A percentile compares a stretch with the other conserved stretches of the same genome.
Evolutionary conservation across 1,284 basidiomycete species (phyloP).

Genomic region (Anthracocystis setariae): DNA sequence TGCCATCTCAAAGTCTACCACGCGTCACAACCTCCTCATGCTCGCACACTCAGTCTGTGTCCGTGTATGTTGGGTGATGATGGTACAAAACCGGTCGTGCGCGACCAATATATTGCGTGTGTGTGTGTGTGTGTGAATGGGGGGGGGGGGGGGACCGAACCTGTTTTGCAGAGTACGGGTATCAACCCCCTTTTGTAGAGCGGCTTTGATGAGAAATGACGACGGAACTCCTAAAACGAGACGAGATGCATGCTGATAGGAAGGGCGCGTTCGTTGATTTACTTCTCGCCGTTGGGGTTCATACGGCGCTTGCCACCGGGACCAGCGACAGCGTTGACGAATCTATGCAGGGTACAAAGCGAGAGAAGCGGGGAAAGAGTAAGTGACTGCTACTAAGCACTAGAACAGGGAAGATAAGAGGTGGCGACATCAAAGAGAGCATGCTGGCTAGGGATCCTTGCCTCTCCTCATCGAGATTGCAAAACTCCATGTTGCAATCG

Average conservation of each 20-base stretch:
- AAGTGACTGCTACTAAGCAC: background rate
- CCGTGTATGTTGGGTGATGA: background rate
- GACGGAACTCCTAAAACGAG: slow-evolving; percentile 16
- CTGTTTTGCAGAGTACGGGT: background rate
- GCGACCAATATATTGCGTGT: slow-evolving; percentile 9
- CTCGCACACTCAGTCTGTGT: no score
- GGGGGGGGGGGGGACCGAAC: no score
- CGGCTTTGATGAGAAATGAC: slow-evolving; percentile 6
- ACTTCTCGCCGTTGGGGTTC: slow-evolving; percentile 70
- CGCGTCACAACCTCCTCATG: background rate
- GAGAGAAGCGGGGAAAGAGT: background rate
- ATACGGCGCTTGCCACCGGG: slow-evolving; percentile 94
- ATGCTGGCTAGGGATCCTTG: background rate
- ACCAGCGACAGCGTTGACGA: slow-evolving; percentile 91
- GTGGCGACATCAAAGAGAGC: slow-evolving; percentile 5
- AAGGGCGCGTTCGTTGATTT: slow-evolving; percentile 7
- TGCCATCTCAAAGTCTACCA: no score
- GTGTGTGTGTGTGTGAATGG: slow-evolving; percentile 11
- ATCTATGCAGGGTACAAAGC: slow-evolving; percentile 71
- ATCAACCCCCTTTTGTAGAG: slow-evolving; percentile 6
- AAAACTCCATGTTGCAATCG: no score
- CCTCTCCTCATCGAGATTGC: background rate
- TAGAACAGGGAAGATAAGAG: background rate
- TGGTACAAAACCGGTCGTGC: slow-evolving; percentile 16
- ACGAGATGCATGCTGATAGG: slow-evolving; percentile 11